Conservation (phyloP, 2,329 filamentous ascomycete species). For the Phaeomoniella chlamydospora region DNA sequence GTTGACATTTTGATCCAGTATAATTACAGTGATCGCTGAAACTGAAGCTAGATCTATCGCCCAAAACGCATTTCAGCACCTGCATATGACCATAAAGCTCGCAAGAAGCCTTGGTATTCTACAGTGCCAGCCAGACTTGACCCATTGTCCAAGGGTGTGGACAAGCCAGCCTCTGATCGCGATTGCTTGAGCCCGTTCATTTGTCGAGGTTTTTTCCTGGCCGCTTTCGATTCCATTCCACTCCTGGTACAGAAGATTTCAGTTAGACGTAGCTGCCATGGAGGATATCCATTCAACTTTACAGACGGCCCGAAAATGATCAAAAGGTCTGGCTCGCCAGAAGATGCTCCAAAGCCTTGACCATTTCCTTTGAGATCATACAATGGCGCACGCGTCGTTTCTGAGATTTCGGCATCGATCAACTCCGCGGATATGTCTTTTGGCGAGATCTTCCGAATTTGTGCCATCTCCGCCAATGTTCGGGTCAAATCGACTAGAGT, state of each 20-base stretch:
- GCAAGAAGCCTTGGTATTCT: conserved; percentile 85
- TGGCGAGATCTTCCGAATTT: conserved; percentile 67
- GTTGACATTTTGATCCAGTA: no score
- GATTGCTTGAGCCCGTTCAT: neutral
- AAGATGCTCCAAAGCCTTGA: conserved; percentile 2
- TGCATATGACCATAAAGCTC: conserved; percentile 69
- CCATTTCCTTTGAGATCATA: conserved; percentile 2
- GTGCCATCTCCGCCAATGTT: conserved; percentile 88
- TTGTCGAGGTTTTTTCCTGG: conserved; percentile 3
- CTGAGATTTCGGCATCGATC: conserved; percentile 73
- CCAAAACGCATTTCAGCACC: conserved; percentile 82
- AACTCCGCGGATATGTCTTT: conserved; percentile 74
- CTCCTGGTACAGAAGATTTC: conserved; percentile 65
- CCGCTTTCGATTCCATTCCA: conserved; percentile 19
- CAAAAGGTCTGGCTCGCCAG: conserved; percentile 62
- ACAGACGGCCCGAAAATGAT: conserved; percentile 76
- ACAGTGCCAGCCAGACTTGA: conserved; percentile 33
- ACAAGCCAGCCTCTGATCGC: neutral
- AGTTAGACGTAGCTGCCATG: conserved; percentile 88
- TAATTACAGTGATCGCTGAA: no score
- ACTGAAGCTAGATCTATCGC: no score
- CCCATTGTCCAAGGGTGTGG: conserved; percentile 2
- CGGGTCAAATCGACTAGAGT: conserved; percentile 92
- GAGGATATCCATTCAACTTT: conserved; percentile 79
- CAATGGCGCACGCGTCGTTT: conserved; percentile 23